Base-by-base conservation (phyloP, 2,329 filamentous ascomycete genomes). In the Aspergillus chevalieri region DNA sequence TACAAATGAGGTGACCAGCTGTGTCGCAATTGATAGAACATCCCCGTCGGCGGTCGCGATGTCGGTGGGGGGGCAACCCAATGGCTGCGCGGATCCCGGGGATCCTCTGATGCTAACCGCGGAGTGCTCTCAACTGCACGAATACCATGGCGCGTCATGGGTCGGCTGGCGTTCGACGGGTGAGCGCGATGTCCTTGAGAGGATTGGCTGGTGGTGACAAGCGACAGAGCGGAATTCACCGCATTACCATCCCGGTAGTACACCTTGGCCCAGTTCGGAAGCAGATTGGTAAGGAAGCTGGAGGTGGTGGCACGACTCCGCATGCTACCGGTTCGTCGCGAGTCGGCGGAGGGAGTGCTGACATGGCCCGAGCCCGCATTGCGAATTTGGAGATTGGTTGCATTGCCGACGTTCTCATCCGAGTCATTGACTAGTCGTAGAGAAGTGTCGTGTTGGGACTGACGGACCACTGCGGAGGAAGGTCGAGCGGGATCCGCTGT, bases 1-100 rank as follows among this genome's bases (percentile, higher is more conserved):
- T 79, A 78, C 26, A 91, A 71, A 67, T 90, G 87, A 8, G 87
- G 86, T 3, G 85, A 89, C 84, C 85, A 89, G 54, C 86, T 77
- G 56, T 65, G 81, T 78, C 34, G 84, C 80, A 47, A 76, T 74
- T 64, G 62, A 45, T 66, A 57, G n/a, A 69, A 66, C 38, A 19
- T 19, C 12, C 65, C 65, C 6, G 71, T 66, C 3, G 62, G 57
- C 22, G 46, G 53, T 39, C 46, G 58, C 52, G 60, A 51, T 24
- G 53, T 57, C 26, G 64, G 59, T 22, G 68, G 61, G 21, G 60
- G 55, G 41, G 64, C 52, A 41, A 56, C 69, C 72, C 72, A 75
- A 47, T 74, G 72, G 30, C 60, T 67, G 26, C 73, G 69, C 30
- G 72, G 72, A 56, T 75, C 72, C 5, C 64, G 62, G 3, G 68